Conservation (phyloP, 306 rosid species). For the Phaseolus lunatus region DNA sequence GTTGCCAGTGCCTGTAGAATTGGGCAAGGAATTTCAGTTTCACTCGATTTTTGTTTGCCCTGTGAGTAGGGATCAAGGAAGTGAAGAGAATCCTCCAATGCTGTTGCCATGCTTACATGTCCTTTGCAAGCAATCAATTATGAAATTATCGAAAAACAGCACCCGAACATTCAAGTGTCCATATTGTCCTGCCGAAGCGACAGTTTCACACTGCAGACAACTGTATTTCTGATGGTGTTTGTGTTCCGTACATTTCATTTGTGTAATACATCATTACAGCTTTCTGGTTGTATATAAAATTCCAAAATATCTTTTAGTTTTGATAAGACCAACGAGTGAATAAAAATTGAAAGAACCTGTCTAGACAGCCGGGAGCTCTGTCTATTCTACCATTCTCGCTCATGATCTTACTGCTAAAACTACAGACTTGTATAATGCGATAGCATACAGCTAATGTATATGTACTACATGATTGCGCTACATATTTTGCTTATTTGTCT, state of each 20-base stretch:
- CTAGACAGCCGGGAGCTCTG: slow-evolving; percentile 39
- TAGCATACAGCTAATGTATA: neutral
- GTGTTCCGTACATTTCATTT: slow-evolving; percentile 35
- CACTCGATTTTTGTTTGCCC: slow-evolving; percentile 93
- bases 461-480: neutral
- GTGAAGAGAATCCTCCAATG: slow-evolving; percentile 90
- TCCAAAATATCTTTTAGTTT: slow-evolving; percentile 47
- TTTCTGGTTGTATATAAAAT: slow-evolving; percentile 58
- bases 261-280: slow-evolving; percentile 48
- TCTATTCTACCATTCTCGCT: slow-evolving; percentile 3
- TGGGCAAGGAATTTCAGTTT: slow-evolving; percentile 86
- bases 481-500: neutral
- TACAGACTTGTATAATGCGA: neutral
- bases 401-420: slow-evolving; percentile 23
- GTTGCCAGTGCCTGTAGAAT: slow-evolving; percentile 81
- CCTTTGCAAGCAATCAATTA: slow-evolving; percentile 88
- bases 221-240: slow-evolving; percentile 63
- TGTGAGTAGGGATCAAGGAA: slow-evolving; percentile 83
- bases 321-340: slow-evolving; percentile 40
- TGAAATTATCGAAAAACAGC: slow-evolving; percentile 75
- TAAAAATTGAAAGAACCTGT: slow-evolving; percentile 50
- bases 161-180: slow-evolving; percentile 82
- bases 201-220: slow-evolving; percentile 68
- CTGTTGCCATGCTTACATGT: slow-evolving; percentile 84
- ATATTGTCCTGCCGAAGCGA: slow-evolving; percentile 74